These are phyloP conservation scores for Colletotrichum theobromicola DNA, from an alignment of 2,329 filamentous ascomycete genomes.

Conservation along the genomic window DNA sequence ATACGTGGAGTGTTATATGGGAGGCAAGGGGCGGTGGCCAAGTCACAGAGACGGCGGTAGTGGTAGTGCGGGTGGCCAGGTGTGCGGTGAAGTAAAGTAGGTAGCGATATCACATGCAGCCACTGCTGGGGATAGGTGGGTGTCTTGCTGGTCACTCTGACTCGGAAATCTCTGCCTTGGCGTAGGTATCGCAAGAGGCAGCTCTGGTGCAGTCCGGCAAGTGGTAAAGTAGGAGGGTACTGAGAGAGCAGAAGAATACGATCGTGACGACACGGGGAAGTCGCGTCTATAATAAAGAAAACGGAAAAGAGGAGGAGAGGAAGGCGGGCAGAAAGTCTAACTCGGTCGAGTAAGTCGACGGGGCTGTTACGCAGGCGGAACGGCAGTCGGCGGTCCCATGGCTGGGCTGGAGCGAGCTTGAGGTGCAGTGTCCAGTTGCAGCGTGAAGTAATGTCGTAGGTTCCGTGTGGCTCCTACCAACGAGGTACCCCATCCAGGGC, in stretches of 20 bases:
- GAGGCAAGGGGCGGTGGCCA: neutral
- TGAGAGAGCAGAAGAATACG: neutral
- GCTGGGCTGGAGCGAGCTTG: neutral
- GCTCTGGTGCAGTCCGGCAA: neutral
- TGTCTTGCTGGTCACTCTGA: neutral
- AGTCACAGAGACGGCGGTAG: neutral
- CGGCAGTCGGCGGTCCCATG: slow-evolving; percentile 4
- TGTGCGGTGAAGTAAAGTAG: neutral
- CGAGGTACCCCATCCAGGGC: neutral
- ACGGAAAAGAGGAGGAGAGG: neutral
- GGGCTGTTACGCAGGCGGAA: neutral
- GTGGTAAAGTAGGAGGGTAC: neutral
- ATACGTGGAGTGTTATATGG: neutral
- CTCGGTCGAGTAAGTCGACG: neutral
- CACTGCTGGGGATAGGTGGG: neutral
- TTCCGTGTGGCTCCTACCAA: neutral
- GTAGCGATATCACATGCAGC: slow-evolving; percentile 18
- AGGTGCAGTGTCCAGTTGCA: neutral
- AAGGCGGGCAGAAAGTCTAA: slow-evolving; percentile 1
- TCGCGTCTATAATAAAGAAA: neutral
- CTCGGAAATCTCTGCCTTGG: slow-evolving; percentile 18
- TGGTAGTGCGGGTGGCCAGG: neutral
- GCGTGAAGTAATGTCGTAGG: neutral
- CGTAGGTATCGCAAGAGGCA: neutral
- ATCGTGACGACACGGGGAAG: neutral